Base-by-base conservation (phyloP, 2,329 filamentous ascomycete genomes). In the Myrmaecium sp. region DNA sequence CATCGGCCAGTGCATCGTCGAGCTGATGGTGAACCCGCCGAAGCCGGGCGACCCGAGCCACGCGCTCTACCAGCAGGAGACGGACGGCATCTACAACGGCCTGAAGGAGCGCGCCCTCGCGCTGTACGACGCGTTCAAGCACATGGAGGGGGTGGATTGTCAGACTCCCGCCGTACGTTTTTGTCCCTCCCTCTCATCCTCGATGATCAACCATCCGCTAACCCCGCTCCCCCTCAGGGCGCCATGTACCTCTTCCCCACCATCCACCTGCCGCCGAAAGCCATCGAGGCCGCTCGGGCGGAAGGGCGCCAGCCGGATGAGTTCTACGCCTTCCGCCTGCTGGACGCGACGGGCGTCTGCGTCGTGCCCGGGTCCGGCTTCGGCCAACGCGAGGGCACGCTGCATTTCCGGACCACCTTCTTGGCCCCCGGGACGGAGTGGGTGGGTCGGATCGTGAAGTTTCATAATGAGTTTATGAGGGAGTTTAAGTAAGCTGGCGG, bases 171-270 rank as follows among this genome's bases (percentile, higher is more conserved):
- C 69, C 47, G 67, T 71, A 51, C 32, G 55, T 51, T 23, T 22
- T 10, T 6, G 12, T 20, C 21, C 22, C 17, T 8, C 17, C 20
- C 30, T 9, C 14, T 12, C 19, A 15, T 5, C 16, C 15, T 25
- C 17, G 11, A 23, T 17, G 7, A 9, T 10, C 14, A 14, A 23
- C 16, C 7, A 16, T 28, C 23, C 23, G 23, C 28, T 16, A n/a
- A n/a, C n/a, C n/a, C n/a, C n/a, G n/a, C n/a, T n/a, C 17, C 13
- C 6, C 7, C 6, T 6, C 37, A 93, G 66, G 89, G 89, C 33
- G 76, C 79, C 49, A 98, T 98, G 89, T 98, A 98, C 61, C 77
- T 98, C 44, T 98, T 95, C 70, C 89, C 89, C 14, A 89, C 81
- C 41, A 92, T 98, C 57, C 71, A 62, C 17, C 62, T 98, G 14